Evolutionary conservation across 306 rosid genomes (phyloP).

Genomic region (Vicia villosa): DNA sequence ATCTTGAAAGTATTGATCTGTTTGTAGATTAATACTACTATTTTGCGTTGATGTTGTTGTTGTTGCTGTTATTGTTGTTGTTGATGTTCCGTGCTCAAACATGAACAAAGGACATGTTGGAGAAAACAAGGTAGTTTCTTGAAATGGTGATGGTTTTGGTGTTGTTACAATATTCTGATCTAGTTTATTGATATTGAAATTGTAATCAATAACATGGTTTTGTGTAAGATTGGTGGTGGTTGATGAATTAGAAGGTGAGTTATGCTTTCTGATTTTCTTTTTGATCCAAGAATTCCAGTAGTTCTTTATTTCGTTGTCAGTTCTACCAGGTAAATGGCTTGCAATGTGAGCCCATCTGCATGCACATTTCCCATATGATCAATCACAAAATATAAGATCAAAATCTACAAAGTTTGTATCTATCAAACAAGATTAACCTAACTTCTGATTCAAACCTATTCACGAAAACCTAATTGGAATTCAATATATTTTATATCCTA

Average conservation of each 20-base stretch:
- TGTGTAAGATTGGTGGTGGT: slow-evolving; percentile 21
- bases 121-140: slow-evolving; percentile 58
- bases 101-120: slow-evolving; percentile 72
- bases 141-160: slow-evolving; percentile 42
- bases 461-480: not conserved
- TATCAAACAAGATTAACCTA: not conserved
- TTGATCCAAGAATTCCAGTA: slow-evolving; percentile 99
- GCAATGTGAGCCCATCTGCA: slow-evolving; percentile 99
- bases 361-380: not conserved
- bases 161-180: slow-evolving; percentile 40
- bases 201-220: slow-evolving; percentile 34
- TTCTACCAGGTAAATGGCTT: slow-evolving; percentile 92
- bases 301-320: slow-evolving; percentile 95
- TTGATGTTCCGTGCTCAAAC: slow-evolving; percentile 51
- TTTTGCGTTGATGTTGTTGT: not conserved
- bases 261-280: slow-evolving; percentile 76
- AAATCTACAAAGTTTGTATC: not conserved
- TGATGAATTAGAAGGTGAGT: slow-evolving; percentile 39
- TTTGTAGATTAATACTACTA: slow-evolving; percentile 22
- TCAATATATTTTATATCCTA: not conserved
- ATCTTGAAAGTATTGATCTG: slow-evolving; percentile 51
- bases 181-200: slow-evolving; percentile 47
- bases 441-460: not conserved
- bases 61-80: not conserved
- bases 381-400: not conserved